phyloP scores from a whole-genome alignment of 495 filamentous ascomycete genomes.

The Rusavskia elegans region DNA sequence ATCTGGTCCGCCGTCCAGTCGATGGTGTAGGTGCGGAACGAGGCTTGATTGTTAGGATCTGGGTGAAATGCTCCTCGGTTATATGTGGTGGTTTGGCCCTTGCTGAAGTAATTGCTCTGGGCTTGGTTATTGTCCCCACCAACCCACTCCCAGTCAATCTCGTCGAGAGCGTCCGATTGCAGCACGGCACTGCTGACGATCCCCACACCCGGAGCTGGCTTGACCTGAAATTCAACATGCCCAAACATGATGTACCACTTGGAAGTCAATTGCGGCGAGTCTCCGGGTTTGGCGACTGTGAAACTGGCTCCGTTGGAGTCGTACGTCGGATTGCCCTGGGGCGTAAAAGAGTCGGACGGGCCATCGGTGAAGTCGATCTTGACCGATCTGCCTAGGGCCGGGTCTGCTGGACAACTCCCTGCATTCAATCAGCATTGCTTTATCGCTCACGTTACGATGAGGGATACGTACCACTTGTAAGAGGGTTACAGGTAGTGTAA shows the following conservation, averaged over 20 bases:
- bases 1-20: conserved; percentile 62
- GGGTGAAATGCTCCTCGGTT: conserved; percentile 44
- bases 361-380: conserved; percentile 69
- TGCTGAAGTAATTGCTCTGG: conserved; percentile 79
- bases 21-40: conserved; percentile 70
- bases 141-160: conserved; percentile 83
- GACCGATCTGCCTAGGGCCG: conserved; percentile 67
- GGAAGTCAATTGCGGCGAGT: conserved; percentile 66
- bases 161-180: conserved; percentile 72
- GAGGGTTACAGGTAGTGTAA: conserved; percentile 59
- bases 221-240: conserved; percentile 38
- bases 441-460: background rate
- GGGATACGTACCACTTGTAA: conserved; percentile 40
- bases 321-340: conserved; percentile 50
- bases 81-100: conserved; percentile 52
- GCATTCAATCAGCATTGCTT: background rate
- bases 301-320: conserved; percentile 64
- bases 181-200: conserved; percentile 64
- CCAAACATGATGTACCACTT: conserved; percentile 67
- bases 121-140: conserved; percentile 45
- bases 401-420: conserved; percentile 55
- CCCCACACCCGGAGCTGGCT: conserved; percentile 45
- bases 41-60: conserved; percentile 31
- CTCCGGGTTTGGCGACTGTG: conserved; percentile 66
- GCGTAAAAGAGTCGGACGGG: conserved; percentile 48